Evolutionary conservation across 2,329 filamentous ascomycete species (phyloP), one percentile per base, ranked within the genome.

Genomic region (Ophiosphaerella herpotricha): DNA sequence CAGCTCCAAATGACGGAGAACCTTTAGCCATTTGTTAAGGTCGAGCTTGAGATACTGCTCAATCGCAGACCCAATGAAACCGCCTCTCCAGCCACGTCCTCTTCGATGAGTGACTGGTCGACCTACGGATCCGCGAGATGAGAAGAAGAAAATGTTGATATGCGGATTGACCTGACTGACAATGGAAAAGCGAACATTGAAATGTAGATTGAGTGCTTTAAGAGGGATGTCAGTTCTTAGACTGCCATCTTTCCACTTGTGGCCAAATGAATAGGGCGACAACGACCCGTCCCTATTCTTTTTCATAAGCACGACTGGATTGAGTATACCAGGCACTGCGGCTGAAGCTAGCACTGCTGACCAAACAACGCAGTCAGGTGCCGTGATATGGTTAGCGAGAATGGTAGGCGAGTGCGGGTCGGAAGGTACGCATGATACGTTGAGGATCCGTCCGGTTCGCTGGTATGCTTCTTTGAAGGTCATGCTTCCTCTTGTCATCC

Each of bases 121-220:
- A 5, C 94, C 94, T 8, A 97, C 93, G 0, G 89, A 88, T 11
- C 94, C 94, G 29, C 94, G 85, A 0, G 92, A 96, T 26, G 89
- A 94, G 79, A 97, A 99, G 82, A 99, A 97, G 81, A 99, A 99
- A 24, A 97, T 85, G 66, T 96, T 97, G 74, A 99, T 93, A 72
- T 99, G 94, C 1, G 94, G 94, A 72, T 99, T 99, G 41, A 97
- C 93, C 76, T 86, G 84, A 7, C 82, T 85, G 43, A 88, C 94
- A 57, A 99, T 92, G 57, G 90, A 93, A 74, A 97, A 99, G 71
- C 96, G 97, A 72, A 97, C 94, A 72, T 97, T 97, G 79, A 99
- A 99, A 69, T 97, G 91, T 1, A 96, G 81, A 71, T 99, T 97
- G 43, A 99, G 81, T 1, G 92, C 89, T 74, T 93, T 94, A 66